Conservation (phyloP, 2,329 filamentous ascomycete species). For the Acephala macrosclerotiorum region DNA sequence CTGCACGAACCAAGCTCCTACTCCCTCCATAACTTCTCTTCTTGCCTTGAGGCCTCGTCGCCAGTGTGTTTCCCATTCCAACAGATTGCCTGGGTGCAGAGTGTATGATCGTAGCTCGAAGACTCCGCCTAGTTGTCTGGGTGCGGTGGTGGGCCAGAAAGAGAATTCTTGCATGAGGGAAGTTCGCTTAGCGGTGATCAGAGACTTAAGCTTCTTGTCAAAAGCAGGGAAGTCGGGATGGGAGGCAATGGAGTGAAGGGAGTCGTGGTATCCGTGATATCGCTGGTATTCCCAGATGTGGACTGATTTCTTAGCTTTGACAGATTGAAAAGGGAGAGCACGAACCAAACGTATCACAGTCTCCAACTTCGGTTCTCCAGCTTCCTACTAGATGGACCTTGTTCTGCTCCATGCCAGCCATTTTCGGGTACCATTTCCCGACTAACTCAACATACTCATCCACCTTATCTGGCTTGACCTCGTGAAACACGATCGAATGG, state of each 20-base stretch:
- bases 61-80: constrained; percentile 99
- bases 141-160: constrained; percentile 96
- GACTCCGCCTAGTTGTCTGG: constrained; percentile 86
- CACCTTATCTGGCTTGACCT: constrained; percentile 93
- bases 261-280: constrained; percentile 94
- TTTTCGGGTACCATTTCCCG: constrained; percentile 88
- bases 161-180: constrained; percentile 99
- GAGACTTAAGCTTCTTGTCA: constrained; percentile 81
- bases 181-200: constrained; percentile 84
- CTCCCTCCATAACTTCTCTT: constrained; percentile 97
- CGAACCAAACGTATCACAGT: constrained; percentile 95
- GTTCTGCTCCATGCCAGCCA: constrained; percentile 85
- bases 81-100: constrained; percentile 90
- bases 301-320: constrained; percentile 66
- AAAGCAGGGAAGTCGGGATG: constrained; percentile 87
- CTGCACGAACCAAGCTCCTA: constrained; percentile 98
- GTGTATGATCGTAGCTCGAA: constrained; percentile 98
- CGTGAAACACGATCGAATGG: constrained; percentile 95
- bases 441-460: constrained; percentile 94
- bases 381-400: constrained; percentile 96
- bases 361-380: constrained; percentile 97
- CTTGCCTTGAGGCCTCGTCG: constrained; percentile 88
- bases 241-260: constrained; percentile 81
- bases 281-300: constrained; percentile 99
- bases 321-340: constrained; percentile 31